Conservation (phyloP, 305 asterid species). For the Fraxinus greggii region DNA sequence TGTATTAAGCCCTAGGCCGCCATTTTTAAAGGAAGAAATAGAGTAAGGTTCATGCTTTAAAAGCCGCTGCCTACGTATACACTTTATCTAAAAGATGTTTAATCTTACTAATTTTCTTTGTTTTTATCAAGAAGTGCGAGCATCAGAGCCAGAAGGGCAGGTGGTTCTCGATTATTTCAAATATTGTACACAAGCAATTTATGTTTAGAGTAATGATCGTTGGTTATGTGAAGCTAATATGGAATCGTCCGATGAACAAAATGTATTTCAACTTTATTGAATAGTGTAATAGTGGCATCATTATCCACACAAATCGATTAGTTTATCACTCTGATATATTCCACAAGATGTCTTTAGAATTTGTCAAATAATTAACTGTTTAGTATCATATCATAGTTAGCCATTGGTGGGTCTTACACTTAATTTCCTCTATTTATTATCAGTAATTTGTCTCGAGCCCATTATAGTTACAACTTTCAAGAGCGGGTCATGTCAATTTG, state of each 20-base stretch:
- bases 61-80: neutral
- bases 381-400: neutral
- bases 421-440: neutral
- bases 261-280: neutral
- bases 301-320: neutral
- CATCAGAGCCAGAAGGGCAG: neutral
- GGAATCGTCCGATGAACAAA: neutral
- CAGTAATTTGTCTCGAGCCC: neutral
- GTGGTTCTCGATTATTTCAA: neutral
- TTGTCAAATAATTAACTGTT: neutral
- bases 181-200: neutral
- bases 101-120: neutral
- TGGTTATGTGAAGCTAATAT: neutral
- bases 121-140: neutral
- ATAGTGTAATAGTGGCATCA: neutral
- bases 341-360: neutral
- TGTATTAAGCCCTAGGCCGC: neutral
- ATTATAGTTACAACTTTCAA: neutral
- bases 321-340: neutral
- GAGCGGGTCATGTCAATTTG: neutral
- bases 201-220: neutral
- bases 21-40: neutral
- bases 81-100: neutral
- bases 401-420: neutral
- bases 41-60: neutral